Evolutionary conservation across 2,329 filamentous ascomycete species (phyloP), one percentile per base, ranked within the genome.

Genomic region (Monosporascus sp.): DNA sequence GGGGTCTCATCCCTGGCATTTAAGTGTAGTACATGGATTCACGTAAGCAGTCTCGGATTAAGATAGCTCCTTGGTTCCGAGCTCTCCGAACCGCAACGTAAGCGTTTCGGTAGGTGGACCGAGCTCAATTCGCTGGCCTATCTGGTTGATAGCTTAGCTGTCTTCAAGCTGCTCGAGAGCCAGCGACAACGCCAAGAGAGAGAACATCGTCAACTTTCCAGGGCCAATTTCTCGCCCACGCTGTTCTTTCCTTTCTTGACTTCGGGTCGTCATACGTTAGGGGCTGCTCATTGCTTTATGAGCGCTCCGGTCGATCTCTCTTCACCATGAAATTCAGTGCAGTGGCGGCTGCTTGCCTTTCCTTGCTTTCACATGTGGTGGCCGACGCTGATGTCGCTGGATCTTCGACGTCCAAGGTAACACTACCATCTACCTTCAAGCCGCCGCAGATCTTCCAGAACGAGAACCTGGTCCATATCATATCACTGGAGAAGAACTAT

Each of bases 361-460:
- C 83, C 66, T 76, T 85, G 66, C 70, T 83, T 62, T 77, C 76
- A 48, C 68, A 75, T 54, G 67, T 79, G 55, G 71, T 72, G 55
- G 67, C 69, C 44, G 65, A 66, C 49, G 58, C 68, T 51, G 60
- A 57, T 35, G 48, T 57, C 46, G 52, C 59, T 51, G 57, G 50
- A 39, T 64, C 72, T 54, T 74, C 79, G 61, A 77, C 80, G 53
- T 81, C 83, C 58, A 83, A 83, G 69, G 70, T 80, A 64, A 78
- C 77, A 52, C 75, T 84, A 56, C 83, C 84, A 44, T 71, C 81
- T 61, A 78, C 79, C 56, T 96, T 97, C 77, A 87, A 83, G 71
- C 91, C 93, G 51, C 88, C 92, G 15, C 89, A 90, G 69, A 89
- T 92, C 61, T 99, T 96, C 77, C 90, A 92, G 75, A 97, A 99